Conservation (phyloP, 345 rosid species). For the Melastoma malabathricum region DNA sequence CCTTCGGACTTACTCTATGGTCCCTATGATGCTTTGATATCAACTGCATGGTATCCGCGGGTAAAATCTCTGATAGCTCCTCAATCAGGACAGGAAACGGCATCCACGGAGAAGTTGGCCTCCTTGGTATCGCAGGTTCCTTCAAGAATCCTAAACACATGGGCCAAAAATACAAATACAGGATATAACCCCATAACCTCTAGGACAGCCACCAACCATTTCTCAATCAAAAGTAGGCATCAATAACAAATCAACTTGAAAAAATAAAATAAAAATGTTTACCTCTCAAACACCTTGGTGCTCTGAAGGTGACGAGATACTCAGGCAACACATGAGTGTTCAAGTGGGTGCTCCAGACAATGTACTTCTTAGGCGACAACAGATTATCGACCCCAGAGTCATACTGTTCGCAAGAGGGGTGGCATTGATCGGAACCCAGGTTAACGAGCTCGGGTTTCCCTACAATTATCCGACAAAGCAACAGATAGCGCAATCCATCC, state of each 20-base stretch:
- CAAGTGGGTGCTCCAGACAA: constrained; percentile 58
- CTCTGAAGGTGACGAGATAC: constrained; percentile 45
- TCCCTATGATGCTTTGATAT: constrained; percentile 44
- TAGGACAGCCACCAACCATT: too few species aligned
- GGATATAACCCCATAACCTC: too few species aligned
- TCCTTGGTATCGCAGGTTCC: constrained; percentile 14
- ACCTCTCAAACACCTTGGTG: constrained; percentile 22
- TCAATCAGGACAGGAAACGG: constrained; percentile 53
- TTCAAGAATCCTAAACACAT: constrained; percentile 13
- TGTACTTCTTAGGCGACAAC: constrained; percentile 37
- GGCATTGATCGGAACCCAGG: constrained; percentile 33
- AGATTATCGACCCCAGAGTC: constrained; percentile 62
- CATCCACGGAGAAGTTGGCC: constrained; percentile 72
- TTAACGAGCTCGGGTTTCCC: constrained; percentile 55
- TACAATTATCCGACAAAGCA: constrained; percentile 57
- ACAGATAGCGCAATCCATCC: constrained; percentile 50
- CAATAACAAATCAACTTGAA: not conserved
- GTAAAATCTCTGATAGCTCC: constrained; percentile 39
- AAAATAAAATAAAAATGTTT: not conserved
- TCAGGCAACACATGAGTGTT: constrained; percentile 67
- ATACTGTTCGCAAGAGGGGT: constrained; percentile 50
- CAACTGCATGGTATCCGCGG: constrained; percentile 25
- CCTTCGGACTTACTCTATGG: constrained; percentile 26
- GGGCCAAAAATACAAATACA: too few species aligned
- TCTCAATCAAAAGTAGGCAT: too few species aligned